Conservation (phyloP, 2,329 filamentous ascomycete species). For the Neofusicoccum cordaticola region DNA sequence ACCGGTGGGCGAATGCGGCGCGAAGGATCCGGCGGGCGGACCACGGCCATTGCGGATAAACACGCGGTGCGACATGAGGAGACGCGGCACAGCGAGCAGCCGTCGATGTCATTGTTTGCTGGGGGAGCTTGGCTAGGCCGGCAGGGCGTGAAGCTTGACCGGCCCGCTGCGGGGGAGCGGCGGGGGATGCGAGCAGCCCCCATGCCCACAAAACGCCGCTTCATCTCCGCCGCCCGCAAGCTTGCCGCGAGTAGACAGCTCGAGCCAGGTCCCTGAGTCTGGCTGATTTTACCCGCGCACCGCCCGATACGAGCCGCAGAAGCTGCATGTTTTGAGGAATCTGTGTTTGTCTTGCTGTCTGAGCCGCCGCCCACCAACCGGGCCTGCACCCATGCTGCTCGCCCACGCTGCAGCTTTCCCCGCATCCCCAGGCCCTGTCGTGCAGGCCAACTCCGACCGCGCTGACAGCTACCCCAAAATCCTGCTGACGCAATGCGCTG, state of each 20-base stretch:
- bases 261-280: not conserved
- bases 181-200: not conserved
- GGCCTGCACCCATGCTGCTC: not conserved
- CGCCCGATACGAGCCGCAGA: not conserved
- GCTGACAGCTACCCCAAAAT: not conserved
- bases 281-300: not conserved
- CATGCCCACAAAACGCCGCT: not conserved
- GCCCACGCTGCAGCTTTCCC: not conserved
- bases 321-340: not conserved
- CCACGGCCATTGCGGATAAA: not conserved
- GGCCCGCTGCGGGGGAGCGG: conserved; percentile 1
- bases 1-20: conserved; percentile 7
- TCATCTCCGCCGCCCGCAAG: not conserved
- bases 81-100: not conserved
- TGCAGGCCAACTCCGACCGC: not conserved
- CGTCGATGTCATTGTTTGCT: not conserved
- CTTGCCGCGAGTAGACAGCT: not conserved
- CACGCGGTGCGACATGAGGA: not conserved
- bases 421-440: conserved; percentile 4
- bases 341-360: too few species aligned
- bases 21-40: conserved; percentile 13
- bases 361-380: not conserved
- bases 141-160: not conserved
- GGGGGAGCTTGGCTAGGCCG: not conserved
- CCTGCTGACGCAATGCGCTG: not conserved